Percentiles rank a stretch among this genome's conserved stretches.
These are phyloP conservation scores for Eragrostis curvula DNA, from an alignment of 176 grass and related monocot genomes.

Conservation along the genomic window DNA sequence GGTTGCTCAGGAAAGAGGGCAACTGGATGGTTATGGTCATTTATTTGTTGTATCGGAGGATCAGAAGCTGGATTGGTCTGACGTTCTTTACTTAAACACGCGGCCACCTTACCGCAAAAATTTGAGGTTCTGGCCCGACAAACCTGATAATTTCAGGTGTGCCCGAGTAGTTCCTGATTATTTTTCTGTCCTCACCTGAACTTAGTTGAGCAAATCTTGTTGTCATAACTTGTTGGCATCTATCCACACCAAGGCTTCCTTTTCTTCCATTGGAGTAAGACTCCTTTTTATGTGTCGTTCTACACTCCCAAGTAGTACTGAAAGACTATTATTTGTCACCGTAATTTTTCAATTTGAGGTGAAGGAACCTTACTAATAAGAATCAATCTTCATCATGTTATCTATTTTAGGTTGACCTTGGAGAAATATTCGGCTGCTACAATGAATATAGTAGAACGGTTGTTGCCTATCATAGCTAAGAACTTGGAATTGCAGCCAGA, in stretches of 20 bases:
- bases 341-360: too few relatives aligned
- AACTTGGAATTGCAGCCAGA: conserved; percentile 50
- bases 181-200: too few relatives aligned
- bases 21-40: conserved; percentile 52
- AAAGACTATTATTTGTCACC: too few relatives aligned
- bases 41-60: conserved; percentile 51
- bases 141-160: conserved; percentile 46
- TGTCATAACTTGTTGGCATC: too few relatives aligned
- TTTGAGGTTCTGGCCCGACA: conserved; percentile 47
- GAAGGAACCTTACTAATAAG: too few relatives aligned
- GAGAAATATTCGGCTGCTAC: conserved; percentile 48
- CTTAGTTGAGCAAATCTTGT: too few relatives aligned
- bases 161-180: too few relatives aligned
- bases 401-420: neutral
- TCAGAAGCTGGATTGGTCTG: conserved; percentile 57
- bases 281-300: too few relatives aligned
- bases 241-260: too few relatives aligned
- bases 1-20: conserved; percentile 2
- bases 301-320: too few relatives aligned
- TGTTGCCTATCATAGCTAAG: conserved; percentile 40
- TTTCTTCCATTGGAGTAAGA: too few relatives aligned
- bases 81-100: conserved; percentile 34
- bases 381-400: neutral
- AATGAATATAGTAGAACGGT: conserved; percentile 25
- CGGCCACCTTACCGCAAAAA: conserved; percentile 26